Conservation (phyloP, 305 asterid species). For the Caryopteris hybrid region DNA sequence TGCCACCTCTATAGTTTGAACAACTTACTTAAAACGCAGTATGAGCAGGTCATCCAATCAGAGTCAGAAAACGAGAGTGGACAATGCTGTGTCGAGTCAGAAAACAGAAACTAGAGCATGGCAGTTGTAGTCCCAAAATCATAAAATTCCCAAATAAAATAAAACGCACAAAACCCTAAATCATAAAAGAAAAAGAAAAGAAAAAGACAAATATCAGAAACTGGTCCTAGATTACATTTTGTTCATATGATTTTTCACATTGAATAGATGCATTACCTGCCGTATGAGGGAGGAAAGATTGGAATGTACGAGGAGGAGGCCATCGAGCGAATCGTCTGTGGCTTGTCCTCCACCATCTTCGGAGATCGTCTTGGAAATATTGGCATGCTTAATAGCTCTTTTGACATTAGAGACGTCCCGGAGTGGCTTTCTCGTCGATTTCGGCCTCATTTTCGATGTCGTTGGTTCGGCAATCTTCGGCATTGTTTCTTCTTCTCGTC, state of each 20-base stretch:
- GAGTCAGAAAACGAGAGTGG: not conserved
- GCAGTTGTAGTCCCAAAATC: constrained; percentile 1
- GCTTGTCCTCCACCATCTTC: constrained; percentile 22
- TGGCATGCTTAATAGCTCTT: constrained; percentile 17
- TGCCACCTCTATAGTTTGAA: not conserved
- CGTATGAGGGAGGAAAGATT: constrained; percentile 55
- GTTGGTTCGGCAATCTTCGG: constrained; percentile 35
- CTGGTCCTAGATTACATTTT: not conserved
- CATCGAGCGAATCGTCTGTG: constrained; percentile 51
- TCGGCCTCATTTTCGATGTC: constrained; percentile 39
- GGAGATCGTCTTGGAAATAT: constrained; percentile 21
- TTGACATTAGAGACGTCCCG: constrained; percentile 60
- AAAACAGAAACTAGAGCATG: not conserved
- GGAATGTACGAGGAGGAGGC: constrained; percentile 67
- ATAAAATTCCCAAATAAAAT: constrained; percentile 1
- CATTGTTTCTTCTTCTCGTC: constrained; percentile 12
- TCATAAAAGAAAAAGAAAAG: not conserved
- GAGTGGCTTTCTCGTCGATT: constrained; percentile 57
- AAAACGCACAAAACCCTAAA: constrained; percentile 5
- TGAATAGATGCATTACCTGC: constrained; percentile 34
- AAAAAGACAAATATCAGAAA: not conserved
- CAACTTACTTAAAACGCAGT: not conserved
- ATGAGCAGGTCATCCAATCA: too few species aligned
- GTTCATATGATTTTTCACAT: not conserved
- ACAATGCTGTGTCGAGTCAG: not conserved